Conservation (phyloP, 495 filamentous ascomycete genomes). For the Diplogelasinospora grovesii region DNA sequence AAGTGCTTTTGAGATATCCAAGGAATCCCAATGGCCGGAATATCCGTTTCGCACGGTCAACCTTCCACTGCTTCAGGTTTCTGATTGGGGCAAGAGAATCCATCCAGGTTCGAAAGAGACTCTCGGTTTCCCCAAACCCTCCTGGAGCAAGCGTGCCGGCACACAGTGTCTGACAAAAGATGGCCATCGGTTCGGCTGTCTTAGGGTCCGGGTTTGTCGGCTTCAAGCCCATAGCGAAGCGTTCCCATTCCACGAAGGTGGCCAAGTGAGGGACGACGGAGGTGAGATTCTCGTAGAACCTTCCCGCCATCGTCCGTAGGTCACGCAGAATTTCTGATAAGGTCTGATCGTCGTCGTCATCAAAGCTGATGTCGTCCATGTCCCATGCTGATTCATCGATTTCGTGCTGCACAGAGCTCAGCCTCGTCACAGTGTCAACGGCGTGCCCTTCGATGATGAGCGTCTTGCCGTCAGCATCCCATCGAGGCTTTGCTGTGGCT, state of each 20-base stretch:
- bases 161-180: conserved; percentile 6
- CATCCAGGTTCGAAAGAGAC: conserved; percentile 1
- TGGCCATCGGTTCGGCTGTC: background rate
- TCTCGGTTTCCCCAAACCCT: conserved; percentile 2
- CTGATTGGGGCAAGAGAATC: conserved; percentile 1
- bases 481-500: background rate
- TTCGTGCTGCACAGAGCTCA: background rate
- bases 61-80: conserved; percentile 3
- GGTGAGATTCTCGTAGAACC: background rate
- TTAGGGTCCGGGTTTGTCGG: conserved; percentile 7
- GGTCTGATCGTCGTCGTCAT: background rate
- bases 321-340: background rate
- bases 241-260: conserved; percentile 6
- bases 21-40: conserved; percentile 1
- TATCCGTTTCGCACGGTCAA: background rate
- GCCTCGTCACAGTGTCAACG: background rate
- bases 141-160: conserved; percentile 6
- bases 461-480: conserved; percentile 2
- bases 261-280: background rate
- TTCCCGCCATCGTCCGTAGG: background rate
- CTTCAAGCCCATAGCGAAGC: conserved; percentile 1
- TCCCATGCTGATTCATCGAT: conserved; percentile 1
- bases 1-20: conserved; percentile 6
- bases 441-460: conserved; percentile 8
- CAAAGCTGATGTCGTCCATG: background rate